phyloP scores from a whole-genome alignment of 2,329 filamentous ascomycete genomes.

The Xylariaceae sp. region DNA sequence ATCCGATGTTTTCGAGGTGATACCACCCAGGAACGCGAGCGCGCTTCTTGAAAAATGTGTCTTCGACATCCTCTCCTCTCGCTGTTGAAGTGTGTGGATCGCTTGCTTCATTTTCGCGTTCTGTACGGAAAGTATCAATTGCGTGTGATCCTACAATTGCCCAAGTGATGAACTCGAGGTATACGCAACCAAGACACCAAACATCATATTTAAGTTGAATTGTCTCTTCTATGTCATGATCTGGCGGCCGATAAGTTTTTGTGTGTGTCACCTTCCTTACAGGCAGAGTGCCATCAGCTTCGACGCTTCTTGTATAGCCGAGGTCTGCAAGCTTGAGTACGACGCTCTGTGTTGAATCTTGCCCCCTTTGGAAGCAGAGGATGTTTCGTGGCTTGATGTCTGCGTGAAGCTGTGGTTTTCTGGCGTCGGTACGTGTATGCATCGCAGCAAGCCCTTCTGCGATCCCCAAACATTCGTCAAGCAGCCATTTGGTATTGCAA shows the following conservation, averaged over 20 bases:
- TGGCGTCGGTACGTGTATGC: neutral
- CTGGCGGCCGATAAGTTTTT: conserved; percentile 17
- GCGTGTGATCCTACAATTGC: conserved; percentile 1
- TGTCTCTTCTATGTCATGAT: conserved; percentile 2
- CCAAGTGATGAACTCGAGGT: conserved; percentile 25
- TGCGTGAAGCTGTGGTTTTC: conserved; percentile 8
- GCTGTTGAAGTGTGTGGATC: neutral
- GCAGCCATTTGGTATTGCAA: conserved; percentile 13
- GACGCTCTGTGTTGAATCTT: neutral
- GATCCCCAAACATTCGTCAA: conserved; percentile 12
- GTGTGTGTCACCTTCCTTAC: conserved; percentile 1
- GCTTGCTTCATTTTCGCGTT: neutral
- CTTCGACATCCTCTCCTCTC: conserved; percentile 1
- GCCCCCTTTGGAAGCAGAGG: conserved; percentile 10
- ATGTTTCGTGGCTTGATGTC: conserved; percentile 19
- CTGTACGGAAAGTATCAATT: neutral
- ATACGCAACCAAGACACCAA: conserved; percentile 25
- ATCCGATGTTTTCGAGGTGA: neutral
- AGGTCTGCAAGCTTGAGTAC: conserved; percentile 17
- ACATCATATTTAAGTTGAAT: conserved; percentile 17
- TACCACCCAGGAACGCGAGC: neutral
- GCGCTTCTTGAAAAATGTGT: conserved; percentile 12
- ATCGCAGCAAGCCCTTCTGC: conserved; percentile 10
- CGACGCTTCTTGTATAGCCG: conserved; percentile 4
- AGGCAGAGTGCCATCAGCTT: neutral